Base-by-base conservation (phyloP, 805 yeast genomes). In the Zygosaccharomyces pseudorouxii region DNA sequence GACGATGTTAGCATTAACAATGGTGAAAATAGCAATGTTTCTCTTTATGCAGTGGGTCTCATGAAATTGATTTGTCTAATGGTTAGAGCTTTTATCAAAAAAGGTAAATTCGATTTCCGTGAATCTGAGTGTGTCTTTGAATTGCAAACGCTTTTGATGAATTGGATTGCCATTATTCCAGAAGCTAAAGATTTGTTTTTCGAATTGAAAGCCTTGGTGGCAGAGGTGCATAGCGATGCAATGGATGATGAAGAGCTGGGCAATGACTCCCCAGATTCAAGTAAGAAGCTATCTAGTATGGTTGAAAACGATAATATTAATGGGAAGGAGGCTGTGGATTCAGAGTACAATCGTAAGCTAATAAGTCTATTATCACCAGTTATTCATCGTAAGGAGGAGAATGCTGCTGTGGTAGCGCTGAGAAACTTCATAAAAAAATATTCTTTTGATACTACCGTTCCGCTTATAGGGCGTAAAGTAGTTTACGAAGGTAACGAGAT, bases 151-250 rank as follows among this genome's bases (percentile, higher is more conserved):
- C 67, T 84, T 30, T 65, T 84, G 42, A 72, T 84, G 53, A 78
- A 76, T 47, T 83, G 88, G 87, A 77, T 84, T 30, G 82, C 84
- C 4, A 69, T 70, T 2, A 53, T 81, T 0, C 82, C 84, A 0
- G 86, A 80, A 45, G 89, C 89, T 0, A 72, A 82, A 52, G 76
- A 74, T 38, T 57, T 84, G 4, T 83, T 78, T 55, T 80, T 79
- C 52, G 56, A 52, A 46, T 55, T 71, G 23, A 70, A 69, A 51
- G 42, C 60, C 12, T 45, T 47, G 18, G 42, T 58, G 2, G 45
- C 53, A 4, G 47, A 53, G 14, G 25, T 31, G 30, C 38, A 38
- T 14, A 42, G 39, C 9, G 46, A 45, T 25, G 19, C 27, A 10
- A 30, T 23, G 14, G 33, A 42, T 9, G 18, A 16, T 4, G 28